Evolutionary conservation across 1,139 yeast genomes (phyloP), one percentile per base, ranked within the genome.

Genomic region (Spencermartinsiella ligniputridi): DNA sequence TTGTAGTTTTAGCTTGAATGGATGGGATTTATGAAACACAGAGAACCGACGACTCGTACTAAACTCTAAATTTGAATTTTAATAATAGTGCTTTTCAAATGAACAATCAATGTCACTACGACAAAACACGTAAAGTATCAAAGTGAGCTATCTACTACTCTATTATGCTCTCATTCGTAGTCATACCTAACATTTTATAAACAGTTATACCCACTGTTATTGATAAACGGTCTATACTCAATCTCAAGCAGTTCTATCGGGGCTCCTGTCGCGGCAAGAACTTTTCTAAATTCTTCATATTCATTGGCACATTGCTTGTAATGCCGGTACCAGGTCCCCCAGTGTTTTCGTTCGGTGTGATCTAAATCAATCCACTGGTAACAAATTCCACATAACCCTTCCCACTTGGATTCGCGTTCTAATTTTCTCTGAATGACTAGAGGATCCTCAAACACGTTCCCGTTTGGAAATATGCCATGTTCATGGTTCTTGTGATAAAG

Each of bases 301-400:
- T 58, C 62, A 27, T 56, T 54, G 19, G 52, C 55, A 44, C 62
- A 58, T 35, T 53, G 53, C 45, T 58, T 58, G 40, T 58, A 58
- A 41, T 58, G 62, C 9, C 62, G 47, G 44, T 55, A 58, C 62
- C 62, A 58, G 2, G 62, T 58, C 2, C 61, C 61, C 62, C 62
- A 58, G 19, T 41, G 48, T 40, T 53, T 51, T 15, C 51, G 44
- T 15, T 53, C 58, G 13, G 52, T 54, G 35, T 58, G 61, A 37
- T 58, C 62, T 29, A 58, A 40, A 32, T 58, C 62, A 17, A 58
- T 51, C 62, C 62, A 58, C 39, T 57, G 56, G 42, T 57, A 58
- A 40, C 62, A 58, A 21, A 58, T 58, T 1, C 62, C 62, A 40
- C 62, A 58, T 3, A 58, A 51, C 1, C 62, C 62, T 45, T 58